Evolutionary conservation across 257 asterid genomes (phyloP).

Genomic region (Nicotiana paniculata): DNA sequence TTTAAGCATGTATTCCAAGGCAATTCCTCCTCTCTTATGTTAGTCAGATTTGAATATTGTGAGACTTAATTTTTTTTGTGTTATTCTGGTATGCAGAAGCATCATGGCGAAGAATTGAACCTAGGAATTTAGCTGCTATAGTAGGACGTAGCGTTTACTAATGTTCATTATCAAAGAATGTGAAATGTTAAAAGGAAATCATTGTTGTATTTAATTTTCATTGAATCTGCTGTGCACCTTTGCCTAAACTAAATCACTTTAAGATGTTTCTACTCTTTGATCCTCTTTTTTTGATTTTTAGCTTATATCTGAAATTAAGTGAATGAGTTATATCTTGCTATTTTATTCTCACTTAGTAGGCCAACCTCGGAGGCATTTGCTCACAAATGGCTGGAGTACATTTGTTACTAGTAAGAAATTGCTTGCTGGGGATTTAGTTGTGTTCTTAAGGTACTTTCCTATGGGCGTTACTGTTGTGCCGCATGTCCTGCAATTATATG

Average conservation of each 20-base stretch:
- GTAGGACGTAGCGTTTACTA: too few relatives aligned
- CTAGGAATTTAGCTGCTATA: not conserved
- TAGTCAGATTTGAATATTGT: not conserved
- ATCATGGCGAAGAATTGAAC: not conserved
- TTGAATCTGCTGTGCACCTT: not conserved
- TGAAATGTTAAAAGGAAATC: too few relatives aligned
- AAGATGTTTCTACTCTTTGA: too few relatives aligned
- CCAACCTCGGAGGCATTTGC: conserved; percentile 69
- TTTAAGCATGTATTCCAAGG: conserved; percentile 74
- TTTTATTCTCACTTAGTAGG: conserved; percentile 28
- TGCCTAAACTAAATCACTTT: not conserved
- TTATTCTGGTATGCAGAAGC: not conserved
- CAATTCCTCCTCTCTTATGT: conserved; percentile 8
- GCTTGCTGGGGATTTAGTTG: conserved; percentile 62
- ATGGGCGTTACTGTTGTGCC: not conserved
- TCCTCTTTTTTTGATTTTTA: too few relatives aligned
- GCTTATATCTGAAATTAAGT: not conserved
- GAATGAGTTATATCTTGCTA: not conserved
- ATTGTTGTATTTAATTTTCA: too few relatives aligned
- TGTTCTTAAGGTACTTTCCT: conserved; percentile 51
- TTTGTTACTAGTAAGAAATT: conserved; percentile 63
- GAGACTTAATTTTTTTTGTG: not conserved
- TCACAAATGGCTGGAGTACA: conserved; percentile 76
- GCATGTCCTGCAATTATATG: not conserved
- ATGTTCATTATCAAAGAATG: too few relatives aligned